Evolutionary conservation across 331 rosid genomes (phyloP), one percentile per base, ranked within the genome.

Genomic region (Cydonia oblonga): DNA sequence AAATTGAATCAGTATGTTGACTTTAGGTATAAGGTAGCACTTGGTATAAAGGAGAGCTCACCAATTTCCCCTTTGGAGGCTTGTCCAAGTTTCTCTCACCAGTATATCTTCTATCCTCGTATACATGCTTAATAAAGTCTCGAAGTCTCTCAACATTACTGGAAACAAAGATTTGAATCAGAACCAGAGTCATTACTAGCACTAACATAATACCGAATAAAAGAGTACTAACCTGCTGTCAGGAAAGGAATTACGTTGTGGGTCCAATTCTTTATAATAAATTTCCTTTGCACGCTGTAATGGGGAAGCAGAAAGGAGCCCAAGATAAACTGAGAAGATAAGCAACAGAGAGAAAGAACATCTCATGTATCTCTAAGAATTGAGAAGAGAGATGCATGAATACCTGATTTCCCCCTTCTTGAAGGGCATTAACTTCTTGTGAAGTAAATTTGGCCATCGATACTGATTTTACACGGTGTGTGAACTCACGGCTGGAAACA

Each of bases 341-440:
- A 69, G 59, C 62, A 51, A 51, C 42, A 73, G 51, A 26, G 49
- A 68, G 72, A 75, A 76, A 58, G 70, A 29, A 66, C 15, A 64
- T 23, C 18, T 15, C 20, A 6, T 7, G 42, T 19, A 2, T 64
- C 66, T 76, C 69, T 32, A 70, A 68, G 77, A 74, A 72, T 25
- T 26, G 71, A 71, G 69, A 38, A 72, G 44, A 25, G 20, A 52
- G 29, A 62, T 24, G 72, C 75, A 66, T 57, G n/a, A 22, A 38
- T 88, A 91, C 97, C 92, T 93, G 88, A 81, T 93, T 93, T 78
- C 98, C 98, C 54, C 98, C 98, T 80, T 81, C 97, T 81, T 93
- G 96, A 78, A 93, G 98, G 46, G 97, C 88, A 66, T 42, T 81
- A 71, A 91, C 98, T 91, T 93, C 98, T 88, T 93, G 98, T 7